Percentiles rank a stretch among this genome's conserved stretches.
These are phyloP conservation scores for Ceriops zippeliana DNA, from an alignment of 345 rosid species.

Conservation along the genomic window DNA sequence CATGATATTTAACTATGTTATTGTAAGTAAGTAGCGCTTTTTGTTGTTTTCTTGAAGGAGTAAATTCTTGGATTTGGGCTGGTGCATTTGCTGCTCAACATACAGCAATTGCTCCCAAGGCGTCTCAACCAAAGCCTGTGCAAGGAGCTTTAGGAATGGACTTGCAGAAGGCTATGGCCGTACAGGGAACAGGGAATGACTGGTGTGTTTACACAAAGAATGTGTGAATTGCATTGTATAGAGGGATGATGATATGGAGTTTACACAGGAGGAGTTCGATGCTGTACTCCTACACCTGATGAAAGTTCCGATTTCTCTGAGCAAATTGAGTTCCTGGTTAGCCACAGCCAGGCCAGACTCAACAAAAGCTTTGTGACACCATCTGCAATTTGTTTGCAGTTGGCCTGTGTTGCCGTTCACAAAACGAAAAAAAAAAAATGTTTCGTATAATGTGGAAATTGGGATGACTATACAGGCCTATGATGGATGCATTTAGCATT, in stretches of 20 bases:
- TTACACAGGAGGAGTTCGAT: conserved; percentile 86
- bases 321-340: conserved; percentile 91
- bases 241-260: conserved; percentile 88
- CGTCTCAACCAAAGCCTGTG: conserved; percentile 51
- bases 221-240: conserved; percentile 78
- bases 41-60: conserved; percentile 2
- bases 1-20: too few species aligned
- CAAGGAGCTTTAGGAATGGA: conserved; percentile 86
- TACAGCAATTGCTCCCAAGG: conserved; percentile 68
- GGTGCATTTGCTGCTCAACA: conserved; percentile 72
- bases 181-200: conserved; percentile 52
- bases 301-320: conserved; percentile 57
- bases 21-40: too few species aligned
- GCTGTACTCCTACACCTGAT: conserved; percentile 74
- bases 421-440: too few species aligned
- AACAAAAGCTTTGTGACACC: conserved; percentile 94
- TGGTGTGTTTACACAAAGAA: conserved; percentile 54
- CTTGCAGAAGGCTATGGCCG: conserved; percentile 60
- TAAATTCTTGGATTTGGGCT: conserved; percentile 18
- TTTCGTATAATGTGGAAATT: too few species aligned
- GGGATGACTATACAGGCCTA: too few species aligned
- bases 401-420: conserved; percentile 21
- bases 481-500: too few species aligned
- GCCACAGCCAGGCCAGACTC: conserved; percentile 84
- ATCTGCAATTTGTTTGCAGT: conserved; percentile 84